Percentiles rank a stretch among this genome's conserved stretches.
phyloP scores from a whole-genome alignment of 2,329 filamentous ascomycete species.

The Purpureocillium takamizusanense region DNA sequence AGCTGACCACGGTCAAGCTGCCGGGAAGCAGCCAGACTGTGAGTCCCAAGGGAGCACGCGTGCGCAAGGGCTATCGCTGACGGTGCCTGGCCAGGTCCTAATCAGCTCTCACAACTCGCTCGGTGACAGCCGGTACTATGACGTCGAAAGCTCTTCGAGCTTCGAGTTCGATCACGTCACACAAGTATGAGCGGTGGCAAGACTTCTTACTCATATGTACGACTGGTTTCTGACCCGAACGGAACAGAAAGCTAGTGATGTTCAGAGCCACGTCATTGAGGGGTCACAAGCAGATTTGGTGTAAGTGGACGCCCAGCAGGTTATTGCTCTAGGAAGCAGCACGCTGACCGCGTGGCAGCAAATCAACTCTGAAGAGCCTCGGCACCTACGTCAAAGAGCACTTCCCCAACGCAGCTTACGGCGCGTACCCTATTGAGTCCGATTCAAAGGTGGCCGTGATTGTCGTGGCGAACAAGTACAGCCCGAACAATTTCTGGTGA shows the following conservation, averaged over 20 bases:
- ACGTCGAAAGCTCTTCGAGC: slow-evolving; percentile 77
- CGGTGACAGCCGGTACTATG: slow-evolving; percentile 77
- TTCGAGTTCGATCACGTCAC: slow-evolving; percentile 82
- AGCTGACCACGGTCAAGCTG: slow-evolving; percentile 81
- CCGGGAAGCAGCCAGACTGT: slow-evolving; percentile 66
- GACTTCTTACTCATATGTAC: neutral
- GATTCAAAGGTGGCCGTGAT: slow-evolving; percentile 71
- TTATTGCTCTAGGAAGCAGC: too few relatives aligned
- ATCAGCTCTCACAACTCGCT: slow-evolving; percentile 81
- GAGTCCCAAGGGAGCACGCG: slow-evolving; percentile 5
- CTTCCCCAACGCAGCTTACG: slow-evolving; percentile 72
- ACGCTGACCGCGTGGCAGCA: slow-evolving; percentile 38
- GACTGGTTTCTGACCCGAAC: slow-evolving; percentile 2
- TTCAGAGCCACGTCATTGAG: slow-evolving; percentile 72
- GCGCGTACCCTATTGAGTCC: slow-evolving; percentile 71
- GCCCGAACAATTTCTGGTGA: slow-evolving; percentile 93
- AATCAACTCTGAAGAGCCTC: slow-evolving; percentile 74
- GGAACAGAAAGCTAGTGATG: slow-evolving; percentile 65
- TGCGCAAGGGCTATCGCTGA: slow-evolving; percentile 6
- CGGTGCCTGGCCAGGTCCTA: slow-evolving; percentile 49
- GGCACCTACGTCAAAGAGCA: slow-evolving; percentile 75
- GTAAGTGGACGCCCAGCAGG: slow-evolving; percentile 41
- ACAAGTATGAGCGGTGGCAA: slow-evolving; percentile 48
- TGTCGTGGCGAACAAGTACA: slow-evolving; percentile 93
- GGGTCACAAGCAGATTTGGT: slow-evolving; percentile 69